phyloP scores from a whole-genome alignment of 768 basidiomycete species.

The Sporobolomyces phaffii region DNA sequence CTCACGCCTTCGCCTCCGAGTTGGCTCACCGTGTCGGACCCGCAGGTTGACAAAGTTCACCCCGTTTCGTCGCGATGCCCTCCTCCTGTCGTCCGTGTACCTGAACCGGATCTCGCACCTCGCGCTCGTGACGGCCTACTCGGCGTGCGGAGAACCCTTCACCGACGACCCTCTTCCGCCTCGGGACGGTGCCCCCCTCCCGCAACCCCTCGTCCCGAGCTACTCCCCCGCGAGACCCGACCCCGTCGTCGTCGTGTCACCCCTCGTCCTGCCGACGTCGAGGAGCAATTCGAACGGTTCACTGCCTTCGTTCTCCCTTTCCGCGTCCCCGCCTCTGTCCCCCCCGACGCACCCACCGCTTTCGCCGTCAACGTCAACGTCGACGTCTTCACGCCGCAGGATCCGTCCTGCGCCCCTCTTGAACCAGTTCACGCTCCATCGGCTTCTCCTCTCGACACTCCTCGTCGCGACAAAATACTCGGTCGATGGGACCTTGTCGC shows the following conservation, averaged over 20 bases:
- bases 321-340: background rate
- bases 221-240: background rate
- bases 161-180: background rate
- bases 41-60: slow-evolving; percentile 34
- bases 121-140: background rate
- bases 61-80: slow-evolving; percentile 37
- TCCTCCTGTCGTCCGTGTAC: slow-evolving; percentile 38
- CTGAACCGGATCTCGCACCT: slow-evolving; percentile 40
- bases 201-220: background rate
- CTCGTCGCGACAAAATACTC: slow-evolving; percentile 34
- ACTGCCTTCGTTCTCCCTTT: background rate
- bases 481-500: slow-evolving; percentile 31
- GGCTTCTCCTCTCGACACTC: slow-evolving; percentile 33
- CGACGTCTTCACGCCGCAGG: background rate
- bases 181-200: background rate
- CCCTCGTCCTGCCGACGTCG: background rate
- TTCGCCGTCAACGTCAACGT: slow-evolving; percentile 1
- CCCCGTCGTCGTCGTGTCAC: background rate
- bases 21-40: background rate
- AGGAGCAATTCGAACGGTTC: background rate
- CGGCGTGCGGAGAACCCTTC: slow-evolving; percentile 1
- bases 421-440: slow-evolving; percentile 38
- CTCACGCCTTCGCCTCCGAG: no score
- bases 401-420: slow-evolving; percentile 12
- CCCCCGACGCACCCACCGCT: background rate